Percentiles rank a stretch among this genome's conserved stretches.
phyloP scores from a whole-genome alignment of 208 protist genomes.

The Histomonas meleagridis region DNA sequence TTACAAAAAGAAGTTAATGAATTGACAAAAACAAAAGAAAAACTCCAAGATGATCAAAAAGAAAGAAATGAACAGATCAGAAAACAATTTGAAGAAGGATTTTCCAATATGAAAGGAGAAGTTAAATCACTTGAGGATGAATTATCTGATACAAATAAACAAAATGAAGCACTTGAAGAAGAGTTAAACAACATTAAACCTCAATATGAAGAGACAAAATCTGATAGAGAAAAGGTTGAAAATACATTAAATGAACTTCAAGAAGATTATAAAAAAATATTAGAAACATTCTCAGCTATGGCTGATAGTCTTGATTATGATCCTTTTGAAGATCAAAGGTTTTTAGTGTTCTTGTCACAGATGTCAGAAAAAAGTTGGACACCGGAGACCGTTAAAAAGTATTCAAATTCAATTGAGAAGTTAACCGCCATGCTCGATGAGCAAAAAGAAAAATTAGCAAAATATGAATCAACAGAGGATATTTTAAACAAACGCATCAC shows the following conservation, averaged over 20 bases:
- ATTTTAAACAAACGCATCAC: neutral
- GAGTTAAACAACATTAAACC: neutral
- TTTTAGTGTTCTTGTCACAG: neutral
- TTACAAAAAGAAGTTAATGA: neutral
- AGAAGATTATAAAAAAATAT: neutral
- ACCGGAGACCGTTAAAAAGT: neutral
- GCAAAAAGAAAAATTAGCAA: neutral
- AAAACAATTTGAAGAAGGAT: too few relatives aligned
- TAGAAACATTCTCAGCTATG: neutral
- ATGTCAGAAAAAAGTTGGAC: neutral
- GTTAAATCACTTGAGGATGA: neutral
- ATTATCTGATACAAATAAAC: neutral
- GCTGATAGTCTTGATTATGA: neutral
- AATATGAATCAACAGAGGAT: neutral
- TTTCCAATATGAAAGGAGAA: neutral
- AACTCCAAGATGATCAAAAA: neutral
- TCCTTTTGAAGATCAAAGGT: conserved; percentile 7
- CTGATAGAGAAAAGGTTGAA: neutral
- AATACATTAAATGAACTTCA: neutral
- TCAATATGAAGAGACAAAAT: neutral
- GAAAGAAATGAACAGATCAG: neutral
- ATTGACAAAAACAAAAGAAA: neutral
- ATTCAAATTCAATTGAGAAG: neutral
- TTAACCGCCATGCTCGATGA: neutral
- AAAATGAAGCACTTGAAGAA: neutral